Base-by-base conservation (phyloP, 768 basidiomycete species). In the Porphyrellus cyaneotinctus region DNA sequence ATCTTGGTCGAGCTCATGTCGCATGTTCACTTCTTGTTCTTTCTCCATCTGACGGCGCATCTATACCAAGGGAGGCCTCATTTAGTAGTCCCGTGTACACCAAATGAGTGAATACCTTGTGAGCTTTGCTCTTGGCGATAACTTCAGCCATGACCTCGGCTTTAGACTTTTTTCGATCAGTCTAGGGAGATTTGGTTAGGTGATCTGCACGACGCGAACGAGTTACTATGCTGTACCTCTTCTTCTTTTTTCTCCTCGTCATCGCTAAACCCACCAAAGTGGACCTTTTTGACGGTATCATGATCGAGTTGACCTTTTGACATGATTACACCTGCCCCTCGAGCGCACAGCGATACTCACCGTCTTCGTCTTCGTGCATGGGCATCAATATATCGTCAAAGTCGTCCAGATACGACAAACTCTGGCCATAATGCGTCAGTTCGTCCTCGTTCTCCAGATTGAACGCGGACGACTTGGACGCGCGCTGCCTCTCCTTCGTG, bases 61-160 rank as follows among this genome's bases (percentile, higher is more conserved):
- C 95, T 98, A 43, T 42, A 20, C n/a, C 47, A 52, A 32, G 39
- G 1, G 6, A 42, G 30, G 37, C 45, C 14, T 44, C 24, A 54
- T 26, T 52, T 12, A 51, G 6, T 4, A 2, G 20, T 41, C 24
- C 14, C 13, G 10, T 5, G 18, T 24, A 42, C 4, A 30, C 8
- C n/a, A 32, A 22, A 49, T 2, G 32, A 43, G 31, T 12, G 8
- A 33, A 66, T 60, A 92, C 95, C 76, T 95, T 97, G 74, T 98
- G 84, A 45, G 85, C 83, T 71, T 99, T 99, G 72, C 92, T 95
- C 72, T 98, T 99, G 1, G 92, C 89, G 41, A 99, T 91, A 31
- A 99, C 89, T 68, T 99, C 97, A 0, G 89, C 83, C 97, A 99
- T 98, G 55, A 97, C 91, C 64, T 99, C 95, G 2, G 90, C 87